Conservation (phyloP, 1,284 basidiomycete genomes). For the Ceratobasidium sp. region DNA sequence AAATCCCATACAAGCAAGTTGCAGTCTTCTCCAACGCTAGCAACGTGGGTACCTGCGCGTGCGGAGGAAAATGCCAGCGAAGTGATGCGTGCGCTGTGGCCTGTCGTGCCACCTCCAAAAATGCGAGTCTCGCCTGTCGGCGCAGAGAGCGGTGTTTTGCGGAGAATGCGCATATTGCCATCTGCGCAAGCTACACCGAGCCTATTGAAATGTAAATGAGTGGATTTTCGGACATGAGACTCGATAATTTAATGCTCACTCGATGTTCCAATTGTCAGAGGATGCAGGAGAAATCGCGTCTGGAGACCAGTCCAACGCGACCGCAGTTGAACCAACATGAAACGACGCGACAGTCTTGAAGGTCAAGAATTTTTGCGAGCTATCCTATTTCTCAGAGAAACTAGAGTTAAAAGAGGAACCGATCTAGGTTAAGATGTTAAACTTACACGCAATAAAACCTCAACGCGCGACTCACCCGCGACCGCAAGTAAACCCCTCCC, state of each 20-base stretch:
- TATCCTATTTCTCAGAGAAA: conserved; percentile 40
- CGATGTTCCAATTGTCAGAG: conserved; percentile 68
- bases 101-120: conserved; percentile 80
- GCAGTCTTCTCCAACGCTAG: conserved; percentile 82
- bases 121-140: conserved; percentile 60
- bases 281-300: conserved; percentile 69
- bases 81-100: conserved; percentile 62
- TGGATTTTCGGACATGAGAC: conserved; percentile 17
- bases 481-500: conserved; percentile 64
- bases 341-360: conserved; percentile 71
- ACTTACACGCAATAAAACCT: conserved; percentile 71
- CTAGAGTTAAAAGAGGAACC: conserved; percentile 43
- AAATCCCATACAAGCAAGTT: conserved; percentile 87
- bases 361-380: conserved; percentile 55
- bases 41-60: conserved; percentile 78
- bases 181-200: conserved; percentile 72
- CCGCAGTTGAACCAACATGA: conserved; percentile 73
- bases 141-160: conserved; percentile 47
- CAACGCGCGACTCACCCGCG: conserved; percentile 74
- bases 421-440: conserved; percentile 23
- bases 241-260: conserved; percentile 60
- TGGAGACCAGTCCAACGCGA: conserved; percentile 81
- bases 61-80: conserved; percentile 75
- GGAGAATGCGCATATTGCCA: conserved; percentile 72
- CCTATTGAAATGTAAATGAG: conserved; percentile 55